Conservation (phyloP, 179 eudicot species). For the Patellifolia procumbens region DNA sequence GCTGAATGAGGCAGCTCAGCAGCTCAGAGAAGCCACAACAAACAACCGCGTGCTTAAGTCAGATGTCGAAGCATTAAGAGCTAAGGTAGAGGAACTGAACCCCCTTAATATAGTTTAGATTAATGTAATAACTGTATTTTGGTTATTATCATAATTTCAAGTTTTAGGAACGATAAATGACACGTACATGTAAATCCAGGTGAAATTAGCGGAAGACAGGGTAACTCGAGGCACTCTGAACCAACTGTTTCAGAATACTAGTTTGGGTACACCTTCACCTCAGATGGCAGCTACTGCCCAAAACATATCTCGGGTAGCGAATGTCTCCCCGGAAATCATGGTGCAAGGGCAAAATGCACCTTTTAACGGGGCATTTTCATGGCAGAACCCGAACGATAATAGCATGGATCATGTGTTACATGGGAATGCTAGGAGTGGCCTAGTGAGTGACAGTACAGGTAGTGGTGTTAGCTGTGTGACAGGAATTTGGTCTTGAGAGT, state of each 20-base stretch:
- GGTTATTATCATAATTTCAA: too few species aligned
- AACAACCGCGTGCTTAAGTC: constrained; percentile 90
- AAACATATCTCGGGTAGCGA: constrained; percentile 27
- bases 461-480: constrained; percentile 35
- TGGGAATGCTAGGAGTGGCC: constrained; percentile 27
- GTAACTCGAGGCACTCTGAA: constrained; percentile 69
- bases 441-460: constrained; percentile 30
- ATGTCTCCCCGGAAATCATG: constrained; percentile 41
- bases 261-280: constrained; percentile 33
- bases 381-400: constrained; percentile 20
- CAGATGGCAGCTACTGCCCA: constrained; percentile 32
- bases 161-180: not conserved
- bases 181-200: constrained; percentile 37
- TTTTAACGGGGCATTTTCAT: constrained; percentile 26
- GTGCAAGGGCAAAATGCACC: constrained; percentile 42
- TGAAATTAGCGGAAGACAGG: constrained; percentile 81
- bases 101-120: not conserved
- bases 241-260: constrained; percentile 57
- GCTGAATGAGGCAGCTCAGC: constrained; percentile 68
- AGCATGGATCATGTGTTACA: constrained; percentile 25
- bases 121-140: too few species aligned
- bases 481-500: constrained; percentile 49
- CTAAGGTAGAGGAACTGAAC: constrained; percentile 52
- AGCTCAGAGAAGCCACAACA: constrained; percentile 73
- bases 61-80: constrained; percentile 95